Percentiles rank a stretch among this genome's conserved stretches.
These are phyloP conservation scores for Nakazawaea laoshanensis DNA, from an alignment of 805 yeast genomes.

Conservation along the genomic window DNA sequence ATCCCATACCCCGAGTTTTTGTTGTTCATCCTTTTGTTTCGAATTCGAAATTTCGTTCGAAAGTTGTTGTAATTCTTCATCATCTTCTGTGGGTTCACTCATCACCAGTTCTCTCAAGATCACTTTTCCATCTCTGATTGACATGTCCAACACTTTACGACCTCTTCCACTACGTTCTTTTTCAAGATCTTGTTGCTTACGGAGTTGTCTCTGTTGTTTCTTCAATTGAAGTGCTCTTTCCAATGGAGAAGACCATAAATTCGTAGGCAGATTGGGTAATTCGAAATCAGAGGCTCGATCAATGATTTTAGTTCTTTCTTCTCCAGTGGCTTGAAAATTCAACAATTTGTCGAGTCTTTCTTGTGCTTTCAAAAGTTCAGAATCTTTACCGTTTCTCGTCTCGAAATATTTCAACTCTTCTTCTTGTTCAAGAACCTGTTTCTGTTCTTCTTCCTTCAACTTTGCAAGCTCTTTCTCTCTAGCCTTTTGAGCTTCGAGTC, in stretches of 20 bases:
- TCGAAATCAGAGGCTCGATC: conserved; percentile 91
- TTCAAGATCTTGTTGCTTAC: conserved; percentile 55
- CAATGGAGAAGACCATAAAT: conserved; percentile 77
- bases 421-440: conserved; percentile 31
- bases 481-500: conserved; percentile 26
- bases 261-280: conserved; percentile 42
- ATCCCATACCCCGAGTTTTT: conserved; percentile 46
- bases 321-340: conserved; percentile 76
- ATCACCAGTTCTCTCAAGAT: conserved; percentile 41
- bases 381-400: conserved; percentile 32
- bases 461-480: conserved; percentile 17
- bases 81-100: conserved; percentile 17
- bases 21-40: conserved; percentile 22
- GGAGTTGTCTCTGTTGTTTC: conserved; percentile 68
- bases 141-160: conserved; percentile 65
- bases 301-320: conserved; percentile 85
- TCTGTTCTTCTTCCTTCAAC: conserved; percentile 23
- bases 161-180: conserved; percentile 64
- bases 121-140: conserved; percentile 75
- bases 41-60: conserved; percentile 25
- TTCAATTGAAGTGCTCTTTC: conserved; percentile 85
- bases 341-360: conserved; percentile 64
- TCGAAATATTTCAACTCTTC: conserved; percentile 36
- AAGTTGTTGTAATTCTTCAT: conserved; percentile 23
- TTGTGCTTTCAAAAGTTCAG: conserved; percentile 62